Percentiles rank a stretch among this genome's conserved stretches.
Evolutionary conservation across 1,139 yeast genomes (phyloP).

Genomic region (Yamadazyma trypodendri): DNA sequence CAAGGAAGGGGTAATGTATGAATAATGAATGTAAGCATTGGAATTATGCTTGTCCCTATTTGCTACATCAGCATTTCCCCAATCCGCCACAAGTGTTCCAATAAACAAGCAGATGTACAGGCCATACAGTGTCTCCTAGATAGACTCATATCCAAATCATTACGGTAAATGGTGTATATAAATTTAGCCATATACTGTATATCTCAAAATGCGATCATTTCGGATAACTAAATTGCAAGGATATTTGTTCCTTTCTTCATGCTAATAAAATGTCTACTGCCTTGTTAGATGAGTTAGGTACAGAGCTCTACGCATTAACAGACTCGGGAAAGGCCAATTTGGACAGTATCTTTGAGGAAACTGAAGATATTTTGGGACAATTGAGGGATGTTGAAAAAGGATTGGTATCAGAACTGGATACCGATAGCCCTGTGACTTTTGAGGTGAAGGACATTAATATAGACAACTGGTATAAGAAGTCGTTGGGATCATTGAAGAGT

Average conservation of each 20-base stretch:
- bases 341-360: conserved; percentile 20
- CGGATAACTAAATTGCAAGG: neutral
- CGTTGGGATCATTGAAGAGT: conserved; percentile 32
- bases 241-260: neutral
- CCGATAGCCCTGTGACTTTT: neutral
- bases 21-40: no score
- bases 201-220: conserved; percentile 1
- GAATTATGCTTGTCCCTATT: no score
- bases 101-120: no score
- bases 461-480: conserved; percentile 37
- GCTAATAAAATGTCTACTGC: conserved; percentile 8
- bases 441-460: neutral
- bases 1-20: no score
- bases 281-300: conserved; percentile 23
- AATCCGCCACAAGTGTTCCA: no score
- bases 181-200: no score
- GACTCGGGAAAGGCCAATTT: conserved; percentile 25
- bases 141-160: no score
- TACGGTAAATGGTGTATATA: no score
- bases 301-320: conserved; percentile 23
- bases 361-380: conserved; percentile 25
- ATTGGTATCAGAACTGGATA: conserved; percentile 16
- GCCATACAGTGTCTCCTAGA: no score
- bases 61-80: no score
- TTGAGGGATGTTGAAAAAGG: conserved; percentile 29